These are phyloP conservation scores for Verticillium longisporum DNA, from an alignment of 2,329 filamentous ascomycete species.

Conservation along the genomic window DNA sequence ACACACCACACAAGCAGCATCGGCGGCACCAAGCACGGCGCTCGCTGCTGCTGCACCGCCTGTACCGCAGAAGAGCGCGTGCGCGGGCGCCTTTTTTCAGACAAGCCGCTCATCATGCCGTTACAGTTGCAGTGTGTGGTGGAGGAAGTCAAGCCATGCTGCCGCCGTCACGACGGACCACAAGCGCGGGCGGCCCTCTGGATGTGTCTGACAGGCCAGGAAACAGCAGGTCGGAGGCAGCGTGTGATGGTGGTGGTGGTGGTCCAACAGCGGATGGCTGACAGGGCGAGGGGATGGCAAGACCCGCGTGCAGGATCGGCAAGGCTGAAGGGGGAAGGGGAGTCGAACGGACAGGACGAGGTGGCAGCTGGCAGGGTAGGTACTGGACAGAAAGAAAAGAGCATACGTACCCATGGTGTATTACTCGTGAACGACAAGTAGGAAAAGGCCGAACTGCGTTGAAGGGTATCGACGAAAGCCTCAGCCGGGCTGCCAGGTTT, in stretches of 20 bases:
- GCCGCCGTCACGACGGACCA: background rate
- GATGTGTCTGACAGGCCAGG: background rate
- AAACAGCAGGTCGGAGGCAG: background rate
- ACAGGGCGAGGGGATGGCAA: conserved; percentile 8
- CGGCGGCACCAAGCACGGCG: background rate
- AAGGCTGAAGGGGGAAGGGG: conserved; percentile 12
- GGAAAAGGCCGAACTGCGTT: background rate
- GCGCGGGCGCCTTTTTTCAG: too few species aligned
- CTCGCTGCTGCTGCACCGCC: background rate
- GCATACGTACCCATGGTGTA: background rate
- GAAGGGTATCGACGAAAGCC: background rate
- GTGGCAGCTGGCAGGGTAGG: conserved; percentile 13
- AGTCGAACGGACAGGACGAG: conserved; percentile 10
- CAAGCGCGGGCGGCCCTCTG: background rate
- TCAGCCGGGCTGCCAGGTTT: background rate
- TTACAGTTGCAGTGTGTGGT: background rate
- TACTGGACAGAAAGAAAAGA: background rate
- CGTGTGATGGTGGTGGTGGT: background rate
- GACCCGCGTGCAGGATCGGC: conserved; percentile 15
- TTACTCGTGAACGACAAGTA: background rate
- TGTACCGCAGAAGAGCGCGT: background rate
- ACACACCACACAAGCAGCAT: background rate
- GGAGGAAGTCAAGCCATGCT: background rate
- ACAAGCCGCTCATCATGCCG: background rate
- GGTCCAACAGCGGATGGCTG: background rate